Base-by-base conservation (phyloP, 2,329 filamentous ascomycete genomes). In the Trichoderma polysporum region DNA sequence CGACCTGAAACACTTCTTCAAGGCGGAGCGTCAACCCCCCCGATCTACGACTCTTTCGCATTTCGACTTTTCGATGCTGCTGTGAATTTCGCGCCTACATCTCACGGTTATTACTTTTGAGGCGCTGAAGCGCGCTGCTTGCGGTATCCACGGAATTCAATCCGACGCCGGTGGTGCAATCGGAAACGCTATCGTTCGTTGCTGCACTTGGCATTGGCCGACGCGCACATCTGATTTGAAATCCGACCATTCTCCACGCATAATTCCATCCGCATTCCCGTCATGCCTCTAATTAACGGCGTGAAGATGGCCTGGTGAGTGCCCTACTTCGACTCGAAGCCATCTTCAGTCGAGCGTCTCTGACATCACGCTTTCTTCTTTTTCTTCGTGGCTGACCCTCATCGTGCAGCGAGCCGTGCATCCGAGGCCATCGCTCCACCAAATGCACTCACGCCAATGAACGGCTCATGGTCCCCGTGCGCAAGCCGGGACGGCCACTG, bases 261-360 rank as follows among this genome's bases (percentile, higher is more conserved):
- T 1, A 31, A 12, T 9, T 27, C 13, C 8, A 19, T 9, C 25
- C 17, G n/a, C 13, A 25, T 19, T n/a, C 49, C 49, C 45, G 41
- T 25, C 66, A 91, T 91, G 89, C 87, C 88, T 74, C 82, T 89
- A 57, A 88, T 91, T 71, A 86, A 91, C 74, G 89, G 89, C 69
- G 83, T 88, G 77, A 90, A 90, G 79, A 90, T 91, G 84, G 89
- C 89, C 75, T 91, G 89, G 89, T 91, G 85, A 74, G 88, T 82
- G 27, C 15, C 13, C 15, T 59, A 1, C 50, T 33, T 45, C 9
- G 22, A 13, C 8, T 22, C 10, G 31, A 17, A 50, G 25, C 31
- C 19, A 50, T 19, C 29, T 27, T 25, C 5, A 15, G 15, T 25
- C 19, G 29, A 25, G 6, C 13, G n/a, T 25, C 9, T 53, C 35